A percentile compares a stretch with the other conserved stretches of the same genome.
Evolutionary conservation across 2,329 filamentous ascomycete genomes (phyloP).

Genomic region (Drechslera avenae): DNA sequence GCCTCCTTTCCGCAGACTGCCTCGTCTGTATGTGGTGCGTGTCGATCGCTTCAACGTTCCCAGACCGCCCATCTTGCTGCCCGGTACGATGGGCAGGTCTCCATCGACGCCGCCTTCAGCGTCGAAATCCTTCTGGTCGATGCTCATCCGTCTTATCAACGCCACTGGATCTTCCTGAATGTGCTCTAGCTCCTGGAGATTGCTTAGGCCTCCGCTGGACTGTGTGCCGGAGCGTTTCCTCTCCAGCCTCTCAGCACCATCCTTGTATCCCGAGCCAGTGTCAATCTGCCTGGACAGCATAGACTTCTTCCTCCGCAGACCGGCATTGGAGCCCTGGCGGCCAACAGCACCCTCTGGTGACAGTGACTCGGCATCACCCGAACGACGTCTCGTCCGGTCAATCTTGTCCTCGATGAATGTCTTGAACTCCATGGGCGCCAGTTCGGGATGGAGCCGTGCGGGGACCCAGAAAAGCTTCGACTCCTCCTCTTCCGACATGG

Average conservation of each 20-base stretch:
- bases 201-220: constrained; percentile 58
- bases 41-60: constrained; percentile 87
- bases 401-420: constrained; percentile 93
- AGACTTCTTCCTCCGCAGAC: constrained; percentile 85
- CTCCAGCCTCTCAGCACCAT: constrained; percentile 81
- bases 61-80: constrained; percentile 71
- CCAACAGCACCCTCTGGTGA: constrained; percentile 62
- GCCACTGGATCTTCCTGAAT: constrained; percentile 80
- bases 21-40: constrained; percentile 86
- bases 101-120: constrained; percentile 30
- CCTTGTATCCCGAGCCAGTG: constrained; percentile 73
- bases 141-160: constrained; percentile 72
- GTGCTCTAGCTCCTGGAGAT: constrained; percentile 72
- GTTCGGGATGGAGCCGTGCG: constrained; percentile 88
- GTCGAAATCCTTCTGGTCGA: constrained; percentile 51
- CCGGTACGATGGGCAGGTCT: constrained; percentile 85
- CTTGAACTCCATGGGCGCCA: constrained; percentile 95
- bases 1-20: constrained; percentile 80
- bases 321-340: constrained; percentile 60
- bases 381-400: constrained; percentile 83
- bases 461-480: constrained; percentile 95
- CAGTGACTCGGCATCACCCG: constrained; percentile 67
- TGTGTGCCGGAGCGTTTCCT: constrained; percentile 67
- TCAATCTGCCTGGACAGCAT: constrained; percentile 95
- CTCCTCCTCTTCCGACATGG: constrained; percentile 76